Evolutionary conservation across 2,329 filamentous ascomycete genomes (phyloP).

Genomic region (Exophiala dermatitidis): DNA sequence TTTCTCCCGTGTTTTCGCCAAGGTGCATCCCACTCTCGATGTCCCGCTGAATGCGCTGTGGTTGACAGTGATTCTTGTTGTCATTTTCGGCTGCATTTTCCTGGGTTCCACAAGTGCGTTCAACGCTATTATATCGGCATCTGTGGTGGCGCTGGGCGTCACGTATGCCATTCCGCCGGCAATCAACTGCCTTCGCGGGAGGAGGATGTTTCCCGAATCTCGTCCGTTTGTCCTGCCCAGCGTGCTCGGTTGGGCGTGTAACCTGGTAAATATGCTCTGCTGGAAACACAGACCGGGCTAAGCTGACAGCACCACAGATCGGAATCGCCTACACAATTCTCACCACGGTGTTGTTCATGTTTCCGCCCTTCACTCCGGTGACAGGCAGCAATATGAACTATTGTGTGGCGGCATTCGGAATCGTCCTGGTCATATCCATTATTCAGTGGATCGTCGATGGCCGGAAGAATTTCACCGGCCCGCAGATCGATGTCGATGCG

Average conservation of each 20-base stretch:
- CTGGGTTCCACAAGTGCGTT: conserved; percentile 61
- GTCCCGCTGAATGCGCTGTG: conserved; percentile 61
- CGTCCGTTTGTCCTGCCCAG: conserved; percentile 52
- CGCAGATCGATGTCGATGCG: conserved; percentile 39
- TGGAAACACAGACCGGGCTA: not conserved
- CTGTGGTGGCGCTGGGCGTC: conserved; percentile 63
- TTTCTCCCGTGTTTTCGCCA: conserved; percentile 43
- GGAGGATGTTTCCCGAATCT: conserved; percentile 55
- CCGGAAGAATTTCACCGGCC: conserved; percentile 53
- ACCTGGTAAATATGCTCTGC: conserved; percentile 38
- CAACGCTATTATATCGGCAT: conserved; percentile 63
- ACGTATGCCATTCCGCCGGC: conserved; percentile 68
- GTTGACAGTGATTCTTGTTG: conserved; percentile 53
- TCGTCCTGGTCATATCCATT: conserved; percentile 50
- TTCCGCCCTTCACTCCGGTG: conserved; percentile 61
- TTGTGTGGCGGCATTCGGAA: conserved; percentile 49
- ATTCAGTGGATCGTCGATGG: conserved; percentile 56
- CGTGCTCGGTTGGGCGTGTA: conserved; percentile 53
- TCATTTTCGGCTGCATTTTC: conserved; percentile 64
- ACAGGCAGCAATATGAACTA: conserved; percentile 61
- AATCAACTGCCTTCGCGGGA: conserved; percentile 61
- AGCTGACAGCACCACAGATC: conserved; percentile 28
- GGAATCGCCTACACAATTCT: conserved; percentile 60
- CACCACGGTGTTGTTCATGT: conserved; percentile 69
- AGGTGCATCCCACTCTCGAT: conserved; percentile 52